A percentile compares a stretch with the other conserved stretches of the same genome.
phyloP scores from a whole-genome alignment of 345 rosid genomes.

The Arabidopsis suecica region DNA sequence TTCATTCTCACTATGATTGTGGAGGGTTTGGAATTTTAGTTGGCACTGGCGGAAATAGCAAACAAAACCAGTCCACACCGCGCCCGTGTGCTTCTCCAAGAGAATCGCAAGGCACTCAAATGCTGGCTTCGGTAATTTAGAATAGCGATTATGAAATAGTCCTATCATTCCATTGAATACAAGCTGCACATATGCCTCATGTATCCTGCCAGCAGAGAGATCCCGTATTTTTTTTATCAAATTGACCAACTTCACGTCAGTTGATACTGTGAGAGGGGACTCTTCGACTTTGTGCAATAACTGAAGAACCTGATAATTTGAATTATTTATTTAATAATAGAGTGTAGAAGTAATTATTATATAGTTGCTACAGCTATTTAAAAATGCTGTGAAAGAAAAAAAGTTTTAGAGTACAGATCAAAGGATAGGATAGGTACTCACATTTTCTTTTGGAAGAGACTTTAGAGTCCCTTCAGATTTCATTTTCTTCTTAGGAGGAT shows the following conservation, averaged over 20 bases:
- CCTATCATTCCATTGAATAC: slow-evolving; percentile 75
- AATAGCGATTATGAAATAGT: slow-evolving; percentile 67
- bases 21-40: slow-evolving; percentile 47
- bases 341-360: neutral
- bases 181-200: slow-evolving; percentile 57
- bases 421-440: slow-evolving; percentile 41
- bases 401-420: neutral
- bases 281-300: slow-evolving; percentile 58
- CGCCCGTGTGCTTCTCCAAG: slow-evolving; percentile 51
- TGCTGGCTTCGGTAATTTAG: slow-evolving; percentile 61
- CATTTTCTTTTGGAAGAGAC: slow-evolving; percentile 46
- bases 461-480: slow-evolving; percentile 51
- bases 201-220: slow-evolving; percentile 62
- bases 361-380: no score
- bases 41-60: slow-evolving; percentile 54
- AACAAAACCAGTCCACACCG: slow-evolving; percentile 67
- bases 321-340: neutral
- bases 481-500: slow-evolving; percentile 52
- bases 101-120: slow-evolving; percentile 73
- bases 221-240: no score
- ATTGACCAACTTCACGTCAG: slow-evolving; percentile 37
- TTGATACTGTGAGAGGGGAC: slow-evolving; percentile 52
- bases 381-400: no score
- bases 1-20: slow-evolving; percentile 42
- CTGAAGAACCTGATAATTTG: slow-evolving; percentile 64